Evolutionary conservation across 176 grass and related monocot species (phyloP), one percentile per base, ranked within the genome.

Genomic region (maize (Zea mays)): DNA sequence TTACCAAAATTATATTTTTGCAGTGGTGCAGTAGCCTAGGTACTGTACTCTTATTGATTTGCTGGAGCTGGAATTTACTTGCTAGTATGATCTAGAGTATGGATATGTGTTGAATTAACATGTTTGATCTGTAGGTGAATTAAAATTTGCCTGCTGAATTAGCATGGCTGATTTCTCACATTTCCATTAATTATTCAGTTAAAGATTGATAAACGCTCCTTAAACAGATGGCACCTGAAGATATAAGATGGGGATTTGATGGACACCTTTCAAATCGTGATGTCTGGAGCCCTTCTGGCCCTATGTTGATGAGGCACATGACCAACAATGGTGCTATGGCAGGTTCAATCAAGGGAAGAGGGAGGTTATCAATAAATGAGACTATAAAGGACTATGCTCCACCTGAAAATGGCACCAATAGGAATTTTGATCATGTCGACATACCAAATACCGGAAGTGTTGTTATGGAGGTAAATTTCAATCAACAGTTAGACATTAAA

Each of bases 221-320:
- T 73, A 82, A 51, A 79, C 78, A 99, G 92, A 96, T 99, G 83
- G 69, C 88, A 67, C 90, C 89, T 77, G 83, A 93, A 78, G 90
- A 99, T 92, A 99, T 99, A 77, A 86, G 80, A 87, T 99, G 90
- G 96, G 86, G 89, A 57, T 68, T 67, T 68, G 81, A 88, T 46
- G 81, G 83, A 51, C 74, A 85, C 69, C 56, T 77, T 45, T 73
- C 43, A 67, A 87, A 82, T 50, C 85, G 36, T 48, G 85, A 87
- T 77, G 50, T 73, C 13, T 73, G 78, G 87, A 82, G 20, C 80
- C 77, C 87, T 61, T 77, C 86, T 36, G 85, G 80, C 69, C 82
- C 77, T 63, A 76, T 81, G 44, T 65, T 81, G 77, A 88, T 73
- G 78, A 91, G 90, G 71, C 44, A 74, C 34, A 72, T 52, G 58